Evolutionary conservation across 371 early-diverging fungal genomes (phyloP).

Genomic region (Mucor sp.): DNA sequence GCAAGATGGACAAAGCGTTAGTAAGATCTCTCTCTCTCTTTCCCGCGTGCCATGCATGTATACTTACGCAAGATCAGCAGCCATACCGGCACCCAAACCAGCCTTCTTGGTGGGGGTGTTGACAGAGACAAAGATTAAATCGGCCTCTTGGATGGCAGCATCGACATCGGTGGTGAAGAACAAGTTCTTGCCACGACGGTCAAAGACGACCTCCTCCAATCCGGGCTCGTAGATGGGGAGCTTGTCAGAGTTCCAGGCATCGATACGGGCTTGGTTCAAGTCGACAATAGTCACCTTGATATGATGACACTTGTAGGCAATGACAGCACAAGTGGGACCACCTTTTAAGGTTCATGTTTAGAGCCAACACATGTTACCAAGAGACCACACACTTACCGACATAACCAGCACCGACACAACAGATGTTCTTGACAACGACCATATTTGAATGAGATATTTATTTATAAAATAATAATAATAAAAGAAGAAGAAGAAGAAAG

Average conservation of each 20-base stretch:
- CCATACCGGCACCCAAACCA: slow-evolving; percentile 82
- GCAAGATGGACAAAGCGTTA: not conserved
- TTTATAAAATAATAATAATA: not conserved
- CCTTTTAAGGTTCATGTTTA: slow-evolving; percentile 40
- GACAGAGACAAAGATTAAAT: slow-evolving; percentile 90
- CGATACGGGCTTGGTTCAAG: slow-evolving; percentile 42
- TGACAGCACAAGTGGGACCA: slow-evolving; percentile 94
- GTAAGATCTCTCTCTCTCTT: no score
- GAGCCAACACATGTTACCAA: not conserved
- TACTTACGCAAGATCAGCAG: slow-evolving; percentile 83
- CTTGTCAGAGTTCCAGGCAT: slow-evolving; percentile 81
- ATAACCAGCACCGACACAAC: slow-evolving; percentile 96
- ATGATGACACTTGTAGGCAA: slow-evolving; percentile 88
- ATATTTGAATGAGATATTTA: slow-evolving; percentile 11
- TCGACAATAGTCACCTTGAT: slow-evolving; percentile 82
- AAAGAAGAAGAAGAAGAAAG: not conserved
- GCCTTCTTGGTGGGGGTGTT: slow-evolving; percentile 88
- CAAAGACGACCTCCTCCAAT: slow-evolving; percentile 82
- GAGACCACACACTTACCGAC: slow-evolving; percentile 66
- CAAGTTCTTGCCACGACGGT: slow-evolving; percentile 79
- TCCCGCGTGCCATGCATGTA: no score
- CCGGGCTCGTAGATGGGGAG: slow-evolving; percentile 95
- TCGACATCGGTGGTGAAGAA: slow-evolving; percentile 86
- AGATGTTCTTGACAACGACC: slow-evolving; percentile 62
- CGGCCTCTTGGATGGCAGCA: slow-evolving; percentile 73